Evolutionary conservation across 257 asterid species (phyloP).

Genomic region (Nicotiana otophora): DNA sequence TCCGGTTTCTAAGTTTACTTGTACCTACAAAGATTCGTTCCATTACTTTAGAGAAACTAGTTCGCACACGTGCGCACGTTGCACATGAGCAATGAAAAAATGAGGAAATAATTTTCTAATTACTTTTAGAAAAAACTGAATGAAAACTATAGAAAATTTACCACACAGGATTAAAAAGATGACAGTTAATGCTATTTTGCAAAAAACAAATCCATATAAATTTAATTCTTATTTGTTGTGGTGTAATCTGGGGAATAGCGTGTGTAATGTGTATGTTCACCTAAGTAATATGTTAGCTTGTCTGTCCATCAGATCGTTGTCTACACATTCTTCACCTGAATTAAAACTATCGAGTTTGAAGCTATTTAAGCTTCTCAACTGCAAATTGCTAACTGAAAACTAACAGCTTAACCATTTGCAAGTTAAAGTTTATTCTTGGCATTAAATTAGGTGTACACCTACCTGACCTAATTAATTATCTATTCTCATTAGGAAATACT

Average conservation of each 20-base stretch:
- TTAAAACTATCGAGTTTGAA: constrained; percentile 27
- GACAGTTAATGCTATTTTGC: no score
- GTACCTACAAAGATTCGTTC: no score
- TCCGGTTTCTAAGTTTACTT: no score
- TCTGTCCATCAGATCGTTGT: constrained; percentile 18
- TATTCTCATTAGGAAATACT: not conserved
- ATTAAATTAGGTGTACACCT: constrained; percentile 27
- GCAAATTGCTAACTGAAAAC: constrained; percentile 52
- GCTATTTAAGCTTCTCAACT: constrained; percentile 60
- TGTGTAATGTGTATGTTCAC: constrained; percentile 1
- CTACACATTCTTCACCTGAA: constrained; percentile 10
- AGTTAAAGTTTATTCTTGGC: constrained; percentile 16
- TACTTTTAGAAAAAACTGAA: no score
- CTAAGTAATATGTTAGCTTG: constrained; percentile 11
- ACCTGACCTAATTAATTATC: constrained; percentile 37
- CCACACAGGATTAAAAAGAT: no score
- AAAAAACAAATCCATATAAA: no score
- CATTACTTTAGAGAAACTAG: no score
- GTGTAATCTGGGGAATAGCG: not conserved
- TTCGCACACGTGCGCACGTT: no score
- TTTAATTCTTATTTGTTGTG: no score
- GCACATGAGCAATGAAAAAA: no score
- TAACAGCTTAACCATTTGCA: constrained; percentile 45
- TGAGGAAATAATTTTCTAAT: no score
- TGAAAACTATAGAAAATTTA: no score